Conservation (phyloP, 805 yeast genomes). For the Kuraishia piskuri region DNA sequence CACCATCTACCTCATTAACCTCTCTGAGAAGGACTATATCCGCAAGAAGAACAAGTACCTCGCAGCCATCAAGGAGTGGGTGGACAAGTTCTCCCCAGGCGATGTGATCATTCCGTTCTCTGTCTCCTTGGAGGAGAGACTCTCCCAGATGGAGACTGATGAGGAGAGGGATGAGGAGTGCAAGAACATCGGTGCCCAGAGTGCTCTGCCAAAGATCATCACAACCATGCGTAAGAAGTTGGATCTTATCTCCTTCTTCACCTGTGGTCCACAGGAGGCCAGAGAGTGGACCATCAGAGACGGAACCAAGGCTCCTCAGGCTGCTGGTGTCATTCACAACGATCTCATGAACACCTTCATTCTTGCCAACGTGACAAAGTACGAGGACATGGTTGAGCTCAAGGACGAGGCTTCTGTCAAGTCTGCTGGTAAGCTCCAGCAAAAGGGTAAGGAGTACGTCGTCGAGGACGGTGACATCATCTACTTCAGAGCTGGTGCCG, state of each 20-base stretch:
- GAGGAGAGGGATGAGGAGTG: conserved; percentile 26
- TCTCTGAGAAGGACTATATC: conserved; percentile 61
- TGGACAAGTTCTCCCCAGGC: conserved; percentile 55
- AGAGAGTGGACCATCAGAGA: conserved; percentile 82
- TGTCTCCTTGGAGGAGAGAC: conserved; percentile 85
- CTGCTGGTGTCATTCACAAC: conserved; percentile 96
- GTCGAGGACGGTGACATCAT: conserved; percentile 83
- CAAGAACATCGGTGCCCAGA: conserved; percentile 26
- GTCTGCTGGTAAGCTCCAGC: conserved; percentile 48
- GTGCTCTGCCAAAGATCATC: conserved; percentile 59
- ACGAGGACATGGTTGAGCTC: conserved; percentile 45
- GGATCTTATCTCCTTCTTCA: conserved; percentile 72
- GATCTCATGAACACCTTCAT: conserved; percentile 78
- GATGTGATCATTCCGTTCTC: conserved; percentile 89
- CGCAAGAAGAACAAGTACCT: conserved; percentile 42
- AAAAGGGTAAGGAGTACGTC: conserved; percentile 69
- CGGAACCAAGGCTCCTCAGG: conserved; percentile 94
- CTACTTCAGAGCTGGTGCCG: conserved; percentile 64
- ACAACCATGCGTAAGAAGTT: conserved; percentile 57
- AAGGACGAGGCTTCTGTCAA: conserved; percentile 45
- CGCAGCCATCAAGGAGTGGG: conserved; percentile 53
- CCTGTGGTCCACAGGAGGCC: conserved; percentile 80
- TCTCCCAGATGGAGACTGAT: conserved; percentile 79
- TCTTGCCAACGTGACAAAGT: conserved; percentile 66
- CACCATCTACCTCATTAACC: conserved; percentile 68